Percentiles rank a stretch among this genome's conserved stretches.
Conservation (phyloP, 306 rosid species). For the Vicia villosa region DNA sequence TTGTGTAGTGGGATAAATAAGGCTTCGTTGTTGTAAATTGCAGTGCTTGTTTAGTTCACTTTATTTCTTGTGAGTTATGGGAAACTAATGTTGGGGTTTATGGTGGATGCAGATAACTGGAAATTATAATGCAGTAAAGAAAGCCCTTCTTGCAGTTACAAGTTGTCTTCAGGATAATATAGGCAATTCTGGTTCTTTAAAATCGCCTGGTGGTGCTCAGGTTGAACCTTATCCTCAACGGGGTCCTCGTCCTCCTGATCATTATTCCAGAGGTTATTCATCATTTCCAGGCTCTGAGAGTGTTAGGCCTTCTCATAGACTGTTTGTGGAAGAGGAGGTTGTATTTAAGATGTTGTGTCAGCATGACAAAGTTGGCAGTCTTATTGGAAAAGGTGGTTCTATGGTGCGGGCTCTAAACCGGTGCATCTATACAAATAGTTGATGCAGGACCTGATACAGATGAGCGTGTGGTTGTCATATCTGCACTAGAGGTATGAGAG, state of each 20-base stretch:
- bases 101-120: conserved; percentile 67
- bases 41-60: background rate
- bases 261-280: conserved; percentile 61
- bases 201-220: conserved; percentile 54
- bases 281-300: conserved; percentile 61
- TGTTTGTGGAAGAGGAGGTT: conserved; percentile 75
- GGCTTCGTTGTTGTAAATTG: background rate
- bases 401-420: conserved; percentile 72
- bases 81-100: conserved; percentile 13
- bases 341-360: conserved; percentile 80
- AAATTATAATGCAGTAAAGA: conserved; percentile 64
- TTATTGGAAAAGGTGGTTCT: conserved; percentile 92
- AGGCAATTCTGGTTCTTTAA: conserved; percentile 49
- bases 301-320: conserved; percentile 54
- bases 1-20: background rate
- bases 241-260: conserved; percentile 54
- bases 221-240: conserved; percentile 54
- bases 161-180: conserved; percentile 62
- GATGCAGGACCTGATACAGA: conserved; percentile 75
- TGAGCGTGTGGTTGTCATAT: conserved; percentile 78
- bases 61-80: background rate
- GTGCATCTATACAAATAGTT: conserved; percentile 79
- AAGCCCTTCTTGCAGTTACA: conserved; percentile 72
- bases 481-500: conserved; percentile 72
- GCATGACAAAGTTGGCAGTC: conserved; percentile 84